Evolutionary conservation across 306 rosid species (phyloP).

Genomic region (Fragaria nilgerrensis): DNA sequence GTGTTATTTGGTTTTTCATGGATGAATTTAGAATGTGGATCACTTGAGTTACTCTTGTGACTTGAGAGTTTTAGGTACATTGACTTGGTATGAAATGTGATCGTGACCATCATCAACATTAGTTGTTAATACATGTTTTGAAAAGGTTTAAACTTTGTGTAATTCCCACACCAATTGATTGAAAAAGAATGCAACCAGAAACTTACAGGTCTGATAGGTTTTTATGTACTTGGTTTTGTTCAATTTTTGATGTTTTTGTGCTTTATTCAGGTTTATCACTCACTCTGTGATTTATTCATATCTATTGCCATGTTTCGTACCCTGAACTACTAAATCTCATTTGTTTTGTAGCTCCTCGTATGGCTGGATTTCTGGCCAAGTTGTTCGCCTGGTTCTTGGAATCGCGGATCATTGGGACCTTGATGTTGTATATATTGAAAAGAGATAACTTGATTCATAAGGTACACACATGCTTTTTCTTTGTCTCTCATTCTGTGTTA

Average conservation of each 20-base stretch:
- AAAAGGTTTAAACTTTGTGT: background rate
- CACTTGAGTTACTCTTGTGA: background rate
- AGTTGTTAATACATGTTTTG: background rate
- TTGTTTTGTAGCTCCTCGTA: constrained; percentile 64
- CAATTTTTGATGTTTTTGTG: background rate
- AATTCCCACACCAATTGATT: background rate
- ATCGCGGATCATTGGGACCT: constrained; percentile 60
- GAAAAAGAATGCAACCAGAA: background rate
- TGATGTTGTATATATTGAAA: constrained; percentile 57
- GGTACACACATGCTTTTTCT: constrained; percentile 35
- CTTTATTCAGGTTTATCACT: background rate
- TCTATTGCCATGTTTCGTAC: background rate
- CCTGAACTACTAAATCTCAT: background rate
- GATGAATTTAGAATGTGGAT: background rate
- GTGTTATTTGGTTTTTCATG: background rate
- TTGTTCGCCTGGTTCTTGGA: constrained; percentile 66
- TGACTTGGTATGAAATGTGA: background rate
- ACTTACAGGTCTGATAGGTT: background rate
- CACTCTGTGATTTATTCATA: background rate
- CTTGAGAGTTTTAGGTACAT: background rate
- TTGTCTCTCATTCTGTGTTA: constrained; percentile 10
- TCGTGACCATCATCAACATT: background rate
- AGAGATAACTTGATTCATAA: constrained; percentile 68
- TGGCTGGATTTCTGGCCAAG: constrained; percentile 74
- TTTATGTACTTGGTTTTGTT: background rate